phyloP scores from a whole-genome alignment of 129 eudicot genomes.

The Cynara cardunculus region DNA sequence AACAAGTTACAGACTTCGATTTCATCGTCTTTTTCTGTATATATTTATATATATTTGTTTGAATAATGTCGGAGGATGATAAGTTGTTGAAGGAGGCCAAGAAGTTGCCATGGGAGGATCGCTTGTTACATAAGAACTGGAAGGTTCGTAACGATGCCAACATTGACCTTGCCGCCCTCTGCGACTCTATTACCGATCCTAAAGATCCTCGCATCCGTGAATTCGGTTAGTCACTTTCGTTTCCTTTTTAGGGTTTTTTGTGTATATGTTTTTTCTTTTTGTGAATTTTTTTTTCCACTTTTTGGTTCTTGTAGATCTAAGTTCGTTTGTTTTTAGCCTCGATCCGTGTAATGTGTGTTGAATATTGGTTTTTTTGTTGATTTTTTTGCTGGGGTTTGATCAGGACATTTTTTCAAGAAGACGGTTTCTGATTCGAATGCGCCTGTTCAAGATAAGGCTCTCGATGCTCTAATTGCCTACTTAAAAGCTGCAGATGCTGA shows the following conservation, averaged over 20 bases:
- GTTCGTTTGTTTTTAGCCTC: constrained; percentile 13
- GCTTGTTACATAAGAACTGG: constrained; percentile 92
- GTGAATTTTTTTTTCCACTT: neutral
- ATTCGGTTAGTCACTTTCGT: constrained; percentile 56
- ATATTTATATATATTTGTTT: neutral
- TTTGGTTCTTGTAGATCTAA: constrained; percentile 31
- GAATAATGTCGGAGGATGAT: constrained; percentile 88
- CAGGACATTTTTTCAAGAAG: constrained; percentile 85
- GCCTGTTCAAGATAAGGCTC: constrained; percentile 97
- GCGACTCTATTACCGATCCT: constrained; percentile 82
- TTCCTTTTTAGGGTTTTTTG: constrained; percentile 15
- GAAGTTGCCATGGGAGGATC: constrained; percentile 95
- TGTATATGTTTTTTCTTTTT: neutral
- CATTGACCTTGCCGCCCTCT: constrained; percentile 80
- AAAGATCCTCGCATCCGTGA: constrained; percentile 93
- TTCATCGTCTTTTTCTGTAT: neutral
- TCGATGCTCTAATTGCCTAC: constrained; percentile 84
- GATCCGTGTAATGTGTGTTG: constrained; percentile 38
- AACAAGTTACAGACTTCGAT: neutral
- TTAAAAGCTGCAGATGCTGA: constrained; percentile 93
- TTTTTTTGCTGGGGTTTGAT: constrained; percentile 11
- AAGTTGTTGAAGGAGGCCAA: constrained; percentile 96
- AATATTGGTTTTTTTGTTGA: neutral
- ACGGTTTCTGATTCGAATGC: constrained; percentile 92
- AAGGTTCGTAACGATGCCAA: constrained; percentile 95